Conservation (phyloP, 306 rosid species). For the Abrus precatorius region DNA sequence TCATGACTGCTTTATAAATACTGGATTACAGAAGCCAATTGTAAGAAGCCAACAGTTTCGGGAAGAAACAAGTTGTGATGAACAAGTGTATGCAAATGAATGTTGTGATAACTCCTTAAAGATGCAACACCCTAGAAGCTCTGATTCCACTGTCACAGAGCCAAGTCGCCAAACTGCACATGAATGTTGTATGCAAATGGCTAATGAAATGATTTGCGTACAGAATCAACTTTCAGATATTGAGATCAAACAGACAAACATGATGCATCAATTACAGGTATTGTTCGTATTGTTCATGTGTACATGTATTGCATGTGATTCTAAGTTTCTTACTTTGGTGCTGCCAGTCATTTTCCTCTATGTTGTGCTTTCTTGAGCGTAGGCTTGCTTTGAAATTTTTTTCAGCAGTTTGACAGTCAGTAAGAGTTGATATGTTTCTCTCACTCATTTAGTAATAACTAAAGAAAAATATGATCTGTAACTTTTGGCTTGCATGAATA, state of each 20-base stretch:
- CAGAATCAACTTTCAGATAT: constrained; percentile 81
- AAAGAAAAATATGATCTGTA: constrained; percentile 23
- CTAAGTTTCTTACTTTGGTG: constrained; percentile 18
- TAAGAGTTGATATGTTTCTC: constrained; percentile 3
- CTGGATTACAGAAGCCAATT: constrained; percentile 51
- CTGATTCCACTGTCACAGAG: constrained; percentile 72
- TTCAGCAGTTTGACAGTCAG: constrained; percentile 23
- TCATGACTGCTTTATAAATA: constrained; percentile 58
- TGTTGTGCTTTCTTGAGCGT: constrained; percentile 19
- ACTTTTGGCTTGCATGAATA: constrained; percentile 15
- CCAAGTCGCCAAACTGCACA: constrained; percentile 59
- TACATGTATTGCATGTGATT: neutral
- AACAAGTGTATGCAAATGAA: constrained; percentile 41
- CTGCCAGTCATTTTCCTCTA: constrained; percentile 26
- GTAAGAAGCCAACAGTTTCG: constrained; percentile 58
- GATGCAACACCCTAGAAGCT: constrained; percentile 68
- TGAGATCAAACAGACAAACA: constrained; percentile 75
- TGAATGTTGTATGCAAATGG: constrained; percentile 67
- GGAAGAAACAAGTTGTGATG: constrained; percentile 57
- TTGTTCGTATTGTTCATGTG: constrained; percentile 45
- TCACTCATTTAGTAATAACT: constrained; percentile 15
- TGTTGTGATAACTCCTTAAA: constrained; percentile 35
- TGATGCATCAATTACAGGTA: constrained; percentile 85
- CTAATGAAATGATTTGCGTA: constrained; percentile 71
- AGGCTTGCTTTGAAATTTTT: constrained; percentile 10